Base-by-base conservation (phyloP, 2,329 filamentous ascomycete species). In the Cercospora sesami region DNA sequence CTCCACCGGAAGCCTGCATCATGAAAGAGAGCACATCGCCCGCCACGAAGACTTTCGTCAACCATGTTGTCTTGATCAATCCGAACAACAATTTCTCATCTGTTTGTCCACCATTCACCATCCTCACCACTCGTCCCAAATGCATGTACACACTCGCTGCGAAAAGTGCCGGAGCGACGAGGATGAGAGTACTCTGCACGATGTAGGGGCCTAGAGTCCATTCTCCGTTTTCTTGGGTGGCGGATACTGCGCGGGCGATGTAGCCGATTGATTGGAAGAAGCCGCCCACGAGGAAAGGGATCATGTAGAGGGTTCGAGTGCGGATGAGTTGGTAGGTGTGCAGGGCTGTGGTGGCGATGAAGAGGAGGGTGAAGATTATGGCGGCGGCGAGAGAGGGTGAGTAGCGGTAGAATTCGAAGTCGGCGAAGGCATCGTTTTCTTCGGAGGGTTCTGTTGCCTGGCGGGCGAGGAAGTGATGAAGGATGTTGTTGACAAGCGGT, bases 201-300 rank as follows among this genome's bases (percentile, higher is more conserved):
- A 82, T 79, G 73, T 80, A 85, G 0, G 79, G 75, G 0, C 73
- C 73, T 63, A 82, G 78, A 1, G 81, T 81, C 65, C 80, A 71
- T 14, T 69, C 77, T 1, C 81, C 81, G n/a, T 79, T 77, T 59
- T 85, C 75, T 0, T 70, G 63, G 0, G 79, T 76, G 0, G 82
- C 83, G 9, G 61, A 55, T 23, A 84, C 71, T 4, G 82, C 76
- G 63, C 86, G 83, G 12, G 82, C 84, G 45, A 85, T 74, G 71
- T 87, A 87, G 16, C 86, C 86, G 21, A 87, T 77, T 0, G 78
- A 75, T 72, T 87, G 84, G 73, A 86, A 64, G n/a, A 81, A 65
- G 21, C 83, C 82, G n/a, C 85, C 85, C n/a, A 86, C 74, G 5
- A 83, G 69, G 57, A 87, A 83, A 0, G 85, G 82, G 1, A 83